phyloP scores from a whole-genome alignment of 2,329 filamentous ascomycete genomes.

The Thelonectria olida region DNA sequence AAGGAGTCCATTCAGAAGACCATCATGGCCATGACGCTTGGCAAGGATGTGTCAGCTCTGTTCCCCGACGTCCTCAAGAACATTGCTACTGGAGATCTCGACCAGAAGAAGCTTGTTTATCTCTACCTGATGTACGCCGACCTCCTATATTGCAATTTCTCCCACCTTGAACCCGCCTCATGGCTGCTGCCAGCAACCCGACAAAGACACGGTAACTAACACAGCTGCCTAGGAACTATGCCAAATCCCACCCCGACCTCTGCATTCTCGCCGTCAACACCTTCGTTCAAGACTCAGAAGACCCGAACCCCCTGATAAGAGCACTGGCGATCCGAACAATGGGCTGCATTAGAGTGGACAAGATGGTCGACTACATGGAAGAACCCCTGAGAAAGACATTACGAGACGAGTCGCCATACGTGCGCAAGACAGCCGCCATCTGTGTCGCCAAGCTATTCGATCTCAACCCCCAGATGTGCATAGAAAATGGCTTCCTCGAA shows the following conservation, averaged over 20 bases:
- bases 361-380: slow-evolving; percentile 99
- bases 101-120: slow-evolving; percentile 99
- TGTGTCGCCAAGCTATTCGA: slow-evolving; percentile 99
- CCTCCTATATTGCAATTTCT: not conserved
- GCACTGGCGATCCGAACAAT: slow-evolving; percentile 96
- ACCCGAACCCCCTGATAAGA: slow-evolving; percentile 94
- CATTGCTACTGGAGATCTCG: slow-evolving; percentile 91
- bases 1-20: slow-evolving; percentile 99
- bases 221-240: slow-evolving; percentile 83
- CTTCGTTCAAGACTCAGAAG: slow-evolving; percentile 98
- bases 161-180: not conserved
- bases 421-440: slow-evolving; percentile 96
- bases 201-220: slow-evolving; percentile 23
- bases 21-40: slow-evolving; percentile 99
- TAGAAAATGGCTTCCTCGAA: slow-evolving; percentile 97
- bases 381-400: slow-evolving; percentile 95
- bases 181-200: not conserved
- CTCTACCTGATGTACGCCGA: slow-evolving; percentile 88
- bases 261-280: slow-evolving; percentile 99
- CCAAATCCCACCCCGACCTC: slow-evolving; percentile 97
- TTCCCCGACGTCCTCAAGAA: slow-evolving; percentile 99
- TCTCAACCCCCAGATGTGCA: slow-evolving; percentile 88
- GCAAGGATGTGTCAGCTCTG: slow-evolving; percentile 96
- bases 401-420: slow-evolving; percentile 96
- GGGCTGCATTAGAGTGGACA: slow-evolving; percentile 98